Conservation (phyloP, 208 protist species). For the Acanthamoeba sp. region DNA sequence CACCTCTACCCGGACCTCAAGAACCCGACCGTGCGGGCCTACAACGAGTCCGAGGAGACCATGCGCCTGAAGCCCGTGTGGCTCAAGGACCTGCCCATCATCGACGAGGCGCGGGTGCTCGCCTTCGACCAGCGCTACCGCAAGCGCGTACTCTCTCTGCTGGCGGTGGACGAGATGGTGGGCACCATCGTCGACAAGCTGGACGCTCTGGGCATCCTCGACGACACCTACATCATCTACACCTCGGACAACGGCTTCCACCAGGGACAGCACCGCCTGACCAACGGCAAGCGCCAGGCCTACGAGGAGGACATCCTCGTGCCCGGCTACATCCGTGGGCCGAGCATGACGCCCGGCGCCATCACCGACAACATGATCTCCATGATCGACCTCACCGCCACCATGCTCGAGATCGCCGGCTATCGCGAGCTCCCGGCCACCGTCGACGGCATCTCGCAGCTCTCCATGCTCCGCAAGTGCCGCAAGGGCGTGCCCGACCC, state of each 20-base stretch:
- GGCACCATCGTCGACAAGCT: not conserved
- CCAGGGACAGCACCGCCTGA: constrained; percentile 1
- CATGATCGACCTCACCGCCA: not conserved
- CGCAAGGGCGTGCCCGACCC: constrained; percentile 5
- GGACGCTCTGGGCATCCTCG: not conserved
- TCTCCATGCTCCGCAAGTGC: not conserved
- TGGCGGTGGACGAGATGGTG: constrained; percentile 23
- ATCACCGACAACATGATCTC: not conserved
- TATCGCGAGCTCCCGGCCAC: not conserved
- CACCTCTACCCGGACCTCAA: not conserved
- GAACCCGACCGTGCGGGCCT: not conserved
- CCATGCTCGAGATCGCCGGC: constrained; percentile 45
- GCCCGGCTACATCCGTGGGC: not conserved
- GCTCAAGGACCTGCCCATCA: not conserved
- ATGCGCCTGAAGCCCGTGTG: not conserved
- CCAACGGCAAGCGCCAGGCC: constrained; percentile 18
- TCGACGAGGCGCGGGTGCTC: not conserved
- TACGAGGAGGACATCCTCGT: constrained; percentile 41
- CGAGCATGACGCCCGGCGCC: not conserved
- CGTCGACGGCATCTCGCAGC: constrained; percentile 4
- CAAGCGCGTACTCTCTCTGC: not conserved
- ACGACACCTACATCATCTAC: constrained; percentile 68
- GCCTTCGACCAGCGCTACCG: not conserved
- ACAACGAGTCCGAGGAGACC: not conserved
- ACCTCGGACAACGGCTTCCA: constrained; percentile 60